Base-by-base conservation (phyloP, 2,329 filamentous ascomycete species). In the Cladosporium sp. region DNA sequence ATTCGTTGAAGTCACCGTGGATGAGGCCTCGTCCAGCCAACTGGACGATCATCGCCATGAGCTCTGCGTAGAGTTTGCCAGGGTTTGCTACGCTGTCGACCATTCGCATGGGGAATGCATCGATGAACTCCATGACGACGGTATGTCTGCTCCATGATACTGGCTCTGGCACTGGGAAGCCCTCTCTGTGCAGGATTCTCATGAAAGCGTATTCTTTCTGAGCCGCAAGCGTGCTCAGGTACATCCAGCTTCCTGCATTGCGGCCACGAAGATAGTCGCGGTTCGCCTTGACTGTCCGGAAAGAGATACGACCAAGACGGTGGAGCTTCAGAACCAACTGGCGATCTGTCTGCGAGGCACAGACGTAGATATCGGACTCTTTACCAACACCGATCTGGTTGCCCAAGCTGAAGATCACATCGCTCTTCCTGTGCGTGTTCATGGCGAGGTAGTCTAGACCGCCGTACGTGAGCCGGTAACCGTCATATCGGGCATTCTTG, bases 1-100 rank as follows among this genome's bases (percentile, higher is more conserved):
- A 99, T 70, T 99, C 95, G 74, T 99, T 99, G 75, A 95, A 99
- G 68, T 99, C 93, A 55, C 93, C 93, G 66, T 99, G 93, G 55
- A 99, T 99, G 42, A 99, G 75, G 6, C 93, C 93, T 59, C 91
- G 84, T 55, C 83, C 83, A 5, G 93, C 92, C 36, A 99, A 77
- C 22, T 84, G 81, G 38, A 99, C 75, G 50, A 99, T 89, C 60
- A 96, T 80, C 37, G 83, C 79, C 64, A 99, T 95, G 29, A 99
- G 75, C 54, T 97, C 89, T n/a, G 84, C 85, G 66, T 99, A 99
- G 5, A 99, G 77, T n/a, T 73, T 73, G 2, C 89, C 88, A 0
- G 92, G 89, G 59, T 96, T 82, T 27, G 89, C 86, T 2, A 99
- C 85, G 20, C 80, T 80, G 11, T 89, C 82, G 54, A 99, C 89